phyloP scores from a whole-genome alignment of 2,329 filamentous ascomycete genomes.

The Cercospora sp. region DNA sequence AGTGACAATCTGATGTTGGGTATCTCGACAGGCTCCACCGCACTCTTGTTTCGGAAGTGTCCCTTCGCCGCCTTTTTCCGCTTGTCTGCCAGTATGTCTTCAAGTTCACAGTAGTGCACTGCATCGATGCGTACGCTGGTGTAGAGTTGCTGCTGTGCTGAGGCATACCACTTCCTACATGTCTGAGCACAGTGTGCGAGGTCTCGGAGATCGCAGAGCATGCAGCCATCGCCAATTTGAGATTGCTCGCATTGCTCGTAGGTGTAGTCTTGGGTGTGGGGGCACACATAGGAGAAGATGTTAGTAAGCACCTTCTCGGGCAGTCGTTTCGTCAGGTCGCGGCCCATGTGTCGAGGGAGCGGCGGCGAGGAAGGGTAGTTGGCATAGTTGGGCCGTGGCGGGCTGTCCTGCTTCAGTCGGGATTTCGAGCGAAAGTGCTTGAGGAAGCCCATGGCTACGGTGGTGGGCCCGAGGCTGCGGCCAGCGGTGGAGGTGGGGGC shows the following conservation, averaged over 20 bases:
- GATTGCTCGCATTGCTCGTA: conserved; percentile 84
- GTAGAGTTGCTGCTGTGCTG: conserved; percentile 64
- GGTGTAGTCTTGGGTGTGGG: conserved; percentile 73
- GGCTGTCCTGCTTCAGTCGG: conserved; percentile 43
- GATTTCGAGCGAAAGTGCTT: conserved; percentile 51
- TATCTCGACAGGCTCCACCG: conserved; percentile 78
- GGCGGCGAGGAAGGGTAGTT: conserved; percentile 22
- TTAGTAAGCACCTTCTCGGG: conserved; percentile 69
- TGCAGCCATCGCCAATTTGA: conserved; percentile 76
- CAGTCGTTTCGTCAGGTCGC: conserved; percentile 53
- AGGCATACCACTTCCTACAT: conserved; percentile 68
- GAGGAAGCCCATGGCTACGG: conserved; percentile 49
- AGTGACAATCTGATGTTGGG: conserved; percentile 74
- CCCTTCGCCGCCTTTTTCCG: conserved; percentile 58
- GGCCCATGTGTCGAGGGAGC: conserved; percentile 27
- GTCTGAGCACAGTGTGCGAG: conserved; percentile 76
- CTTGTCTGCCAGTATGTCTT: conserved; percentile 75
- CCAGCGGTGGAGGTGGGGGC: neutral
- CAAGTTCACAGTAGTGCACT: conserved; percentile 90
- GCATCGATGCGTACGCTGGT: conserved; percentile 88
- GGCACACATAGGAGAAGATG: conserved; percentile 82
- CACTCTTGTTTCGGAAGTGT: conserved; percentile 59
- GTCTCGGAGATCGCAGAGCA: conserved; percentile 91
- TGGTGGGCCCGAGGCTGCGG: neutral
- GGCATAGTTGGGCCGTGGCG: conserved; percentile 33